Conservation (phyloP, 306 rosid genomes). For the Lathyrus oleraceus region DNA sequence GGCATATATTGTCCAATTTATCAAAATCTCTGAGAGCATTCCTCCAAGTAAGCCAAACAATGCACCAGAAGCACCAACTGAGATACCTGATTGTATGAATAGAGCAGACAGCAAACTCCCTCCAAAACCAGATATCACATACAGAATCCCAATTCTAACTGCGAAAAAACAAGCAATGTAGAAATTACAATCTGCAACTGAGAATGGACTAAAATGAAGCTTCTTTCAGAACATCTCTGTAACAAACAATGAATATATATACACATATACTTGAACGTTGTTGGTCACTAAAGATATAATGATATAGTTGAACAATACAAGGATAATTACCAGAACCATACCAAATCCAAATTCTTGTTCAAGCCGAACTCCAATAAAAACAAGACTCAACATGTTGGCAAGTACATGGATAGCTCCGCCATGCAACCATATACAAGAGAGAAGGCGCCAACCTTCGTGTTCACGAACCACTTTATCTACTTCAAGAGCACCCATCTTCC, state of each 20-base stretch:
- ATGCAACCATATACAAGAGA: slow-evolving; percentile 81
- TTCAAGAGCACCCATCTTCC: slow-evolving; percentile 76
- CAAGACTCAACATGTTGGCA: slow-evolving; percentile 83
- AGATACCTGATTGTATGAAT: slow-evolving; percentile 61
- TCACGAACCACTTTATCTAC: slow-evolving; percentile 53
- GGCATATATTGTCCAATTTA: slow-evolving; percentile 85
- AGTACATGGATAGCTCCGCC: slow-evolving; percentile 81
- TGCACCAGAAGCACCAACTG: slow-evolving; percentile 96
- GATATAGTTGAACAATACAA: slow-evolving; percentile 29
- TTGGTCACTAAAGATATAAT: not conserved
- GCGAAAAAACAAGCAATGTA: slow-evolving; percentile 29
- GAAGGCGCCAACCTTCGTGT: slow-evolving; percentile 73
- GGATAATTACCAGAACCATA: slow-evolving; percentile 50
- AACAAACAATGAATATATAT: not conserved
- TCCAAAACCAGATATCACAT: slow-evolving; percentile 76
- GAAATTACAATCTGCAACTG: slow-evolving; percentile 27
- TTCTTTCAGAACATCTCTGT: slow-evolving; percentile 9
- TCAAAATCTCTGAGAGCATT: slow-evolving; percentile 83
- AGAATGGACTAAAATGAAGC: not conserved
- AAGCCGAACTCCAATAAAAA: slow-evolving; percentile 76
- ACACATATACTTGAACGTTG: slow-evolving; percentile 1
- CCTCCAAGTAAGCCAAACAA: slow-evolving; percentile 85
- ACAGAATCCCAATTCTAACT: slow-evolving; percentile 72
- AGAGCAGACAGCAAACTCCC: slow-evolving; percentile 79
- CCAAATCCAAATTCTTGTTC: slow-evolving; percentile 96